These are phyloP conservation scores for Arctium minus DNA, from an alignment of 129 eudicot species.

Conservation along the genomic window DNA sequence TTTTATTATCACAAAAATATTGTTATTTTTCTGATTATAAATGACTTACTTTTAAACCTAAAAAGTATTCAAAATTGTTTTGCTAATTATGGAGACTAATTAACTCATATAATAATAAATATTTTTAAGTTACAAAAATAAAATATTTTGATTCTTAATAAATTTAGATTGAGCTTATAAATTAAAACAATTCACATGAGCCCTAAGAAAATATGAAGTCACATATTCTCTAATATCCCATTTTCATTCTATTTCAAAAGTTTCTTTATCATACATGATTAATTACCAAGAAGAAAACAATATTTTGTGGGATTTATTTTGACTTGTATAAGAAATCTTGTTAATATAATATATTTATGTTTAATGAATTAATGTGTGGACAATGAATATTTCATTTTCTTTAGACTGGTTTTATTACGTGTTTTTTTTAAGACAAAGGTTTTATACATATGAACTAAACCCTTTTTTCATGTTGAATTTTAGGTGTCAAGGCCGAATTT, in stretches of 20 bases:
- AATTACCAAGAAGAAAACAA: not conserved
- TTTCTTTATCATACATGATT: not conserved
- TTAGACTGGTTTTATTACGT: not conserved
- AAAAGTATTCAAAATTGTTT: too few species aligned
- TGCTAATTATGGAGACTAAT: too few species aligned
- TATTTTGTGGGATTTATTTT: not conserved
- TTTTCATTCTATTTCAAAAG: too few species aligned
- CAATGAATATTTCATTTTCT: too few species aligned
- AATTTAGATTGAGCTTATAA: too few species aligned
- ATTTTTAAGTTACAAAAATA: too few species aligned
- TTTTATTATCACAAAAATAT: not conserved
- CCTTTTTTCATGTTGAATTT: not conserved
- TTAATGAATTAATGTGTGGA: not conserved
- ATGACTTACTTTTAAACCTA: not conserved
- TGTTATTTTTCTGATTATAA: not conserved
- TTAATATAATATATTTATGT: too few species aligned
- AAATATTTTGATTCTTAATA: not conserved
- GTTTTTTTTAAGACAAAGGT: not conserved
- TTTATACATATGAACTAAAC: not conserved
- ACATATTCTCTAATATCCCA: not conserved
- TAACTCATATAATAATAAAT: not conserved
- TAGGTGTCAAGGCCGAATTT: constrained; percentile 45
- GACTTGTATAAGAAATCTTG: not conserved
- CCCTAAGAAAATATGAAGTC: not conserved
- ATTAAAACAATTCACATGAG: not conserved